Evolutionary conservation across 1,284 basidiomycete species (phyloP), one percentile per base, ranked within the genome.

Genomic region (Ganoderma meredithae): DNA sequence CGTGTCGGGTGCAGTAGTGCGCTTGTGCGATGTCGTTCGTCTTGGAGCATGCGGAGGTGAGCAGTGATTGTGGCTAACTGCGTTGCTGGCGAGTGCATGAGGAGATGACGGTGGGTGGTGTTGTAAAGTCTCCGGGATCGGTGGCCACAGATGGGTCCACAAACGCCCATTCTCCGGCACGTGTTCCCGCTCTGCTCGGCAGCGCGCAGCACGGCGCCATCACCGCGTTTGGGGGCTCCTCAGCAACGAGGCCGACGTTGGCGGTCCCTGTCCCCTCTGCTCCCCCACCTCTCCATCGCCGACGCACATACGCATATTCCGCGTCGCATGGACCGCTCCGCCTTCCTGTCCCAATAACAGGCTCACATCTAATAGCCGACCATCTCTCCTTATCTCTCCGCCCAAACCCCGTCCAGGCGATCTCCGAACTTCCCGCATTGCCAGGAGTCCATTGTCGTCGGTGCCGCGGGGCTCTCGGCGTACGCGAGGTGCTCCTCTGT

Each of bases 201-300:
- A 43, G 64, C 15, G 64, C 66, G 67, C 64, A 64, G 65, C 60
- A 69, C 71, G 69, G 69, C 71, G 71, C 71, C 65, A 69, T 41
- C 67, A 65, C 69, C 69, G 71, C 71, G 71, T 69, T 69, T 72
- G 71, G 60, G 69, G 53, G 60, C 62, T 58, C 25, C 60, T 56
- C 67, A 66, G 60, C 56, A 66, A 43, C 62, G 53, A 63, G 63
- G 65, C 63, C 69, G 69, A 49, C 55, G 64, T 22, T 52, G 55
- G 12, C 55, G 31, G 17, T 41, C 59, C 58, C 15, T 53, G 3
- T 60, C 59, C 56, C 65, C 31, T 64, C 67, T 55, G 44, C 63
- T 67, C 58, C 65, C 64, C 49, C 63, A 55, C 63, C 55, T 39
- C 60, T 19, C 62, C 71, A 66, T 56, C 67, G 63, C 41, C 65